Evolutionary conservation across 768 basidiomycete species (phyloP), one percentile per base, ranked within the genome.

Genomic region (Lyophyllum semitale): DNA sequence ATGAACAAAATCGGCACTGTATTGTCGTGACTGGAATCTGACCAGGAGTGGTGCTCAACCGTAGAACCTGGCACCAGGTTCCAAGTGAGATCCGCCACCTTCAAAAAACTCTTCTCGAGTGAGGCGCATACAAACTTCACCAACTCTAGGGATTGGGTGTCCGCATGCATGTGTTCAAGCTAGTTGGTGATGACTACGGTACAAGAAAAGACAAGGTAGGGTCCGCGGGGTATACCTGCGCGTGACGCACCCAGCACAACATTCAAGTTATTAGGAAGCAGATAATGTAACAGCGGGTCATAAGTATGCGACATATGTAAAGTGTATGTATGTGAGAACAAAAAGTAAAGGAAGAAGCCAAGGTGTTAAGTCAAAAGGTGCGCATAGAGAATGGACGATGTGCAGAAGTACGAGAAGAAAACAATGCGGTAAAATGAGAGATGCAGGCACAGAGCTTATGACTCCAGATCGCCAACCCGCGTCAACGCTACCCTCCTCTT

Each of bases 401-500:
- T 29, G 27, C 44, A 33, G 22, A 37, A 15, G 4, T 12, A 6
- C 22, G 13, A 26, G 3, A 38, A 2, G 18, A 27, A n/a, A 27
- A 6, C 23, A n/a, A 48, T 18, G 5, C 6, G 9, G 37, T 8
- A 40, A 13, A 8, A 48, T n/a, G n/a, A n/a, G n/a, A 30, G 40
- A 12, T 22, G 26, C 12, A 1, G 4, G 38, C 25, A 37, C 15
- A 29, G n/a, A 9, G 32, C 33, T 45, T 61, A 74, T n/a, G 63
- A 52, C 25, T 73, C 74, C 63, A 85, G 59, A 69, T 88, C 89
- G 20, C 84, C 82, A 2, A 92, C 80, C 18, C 79, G 78, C 11
- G 87, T 91, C 62, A 93, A 75, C 32, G 83, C 88, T n/a, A 92
- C 84, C 22, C 91, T 79, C 53, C 91, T 80, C 71, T 91, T 93